Evolutionary conservation across 257 asterid species (phyloP).

Genomic region (Dorcoceras hygrometricum): DNA sequence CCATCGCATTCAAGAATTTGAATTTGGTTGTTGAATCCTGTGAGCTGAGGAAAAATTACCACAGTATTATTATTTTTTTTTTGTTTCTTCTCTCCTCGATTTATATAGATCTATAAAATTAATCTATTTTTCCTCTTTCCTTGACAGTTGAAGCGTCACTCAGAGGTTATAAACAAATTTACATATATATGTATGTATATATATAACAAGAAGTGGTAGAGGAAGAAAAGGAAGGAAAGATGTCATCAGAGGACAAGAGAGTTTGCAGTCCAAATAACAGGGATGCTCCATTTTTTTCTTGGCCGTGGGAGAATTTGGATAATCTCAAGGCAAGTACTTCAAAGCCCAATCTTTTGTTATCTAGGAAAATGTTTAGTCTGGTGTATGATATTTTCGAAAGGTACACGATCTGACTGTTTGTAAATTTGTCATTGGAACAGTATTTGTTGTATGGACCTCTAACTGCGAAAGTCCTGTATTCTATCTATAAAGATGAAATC

Average conservation of each 20-base stretch:
- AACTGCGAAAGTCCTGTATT: constrained; percentile 53
- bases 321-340: constrained; percentile 55
- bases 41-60: background rate
- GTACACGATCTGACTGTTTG: constrained; percentile 20
- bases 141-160: background rate
- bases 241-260: constrained; percentile 29
- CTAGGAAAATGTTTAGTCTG: background rate
- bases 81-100: background rate
- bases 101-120: too few species aligned
- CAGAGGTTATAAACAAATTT: background rate
- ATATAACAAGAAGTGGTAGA: background rate
- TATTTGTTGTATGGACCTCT: constrained; percentile 68
- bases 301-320: constrained; percentile 86
- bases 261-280: constrained; percentile 26
- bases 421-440: constrained; percentile 32
- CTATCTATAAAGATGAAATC: constrained; percentile 37
- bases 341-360: background rate
- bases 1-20: background rate
- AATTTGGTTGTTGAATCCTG: background rate
- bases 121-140: background rate
- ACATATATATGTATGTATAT: background rate
- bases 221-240: constrained; percentile 15
- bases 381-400: background rate
- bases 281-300: constrained; percentile 61
- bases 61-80: background rate